Conservation (phyloP, 345 rosid species). For the Hibiscus trionum region DNA sequence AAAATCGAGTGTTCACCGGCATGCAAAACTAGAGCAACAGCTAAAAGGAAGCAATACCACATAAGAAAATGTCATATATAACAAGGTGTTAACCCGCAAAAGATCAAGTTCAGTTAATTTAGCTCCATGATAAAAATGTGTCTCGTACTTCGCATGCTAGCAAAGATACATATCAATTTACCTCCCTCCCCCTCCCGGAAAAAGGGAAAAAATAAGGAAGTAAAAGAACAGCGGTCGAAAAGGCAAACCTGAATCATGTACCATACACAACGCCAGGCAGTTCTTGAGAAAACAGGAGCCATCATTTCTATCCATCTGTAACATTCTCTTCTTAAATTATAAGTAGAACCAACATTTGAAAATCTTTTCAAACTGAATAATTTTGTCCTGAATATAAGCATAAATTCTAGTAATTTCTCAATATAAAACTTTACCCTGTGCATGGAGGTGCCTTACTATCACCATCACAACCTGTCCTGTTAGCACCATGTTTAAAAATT, state of each 20-base stretch:
- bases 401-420: not conserved
- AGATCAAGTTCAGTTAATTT: not conserved
- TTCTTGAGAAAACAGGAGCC: constrained; percentile 72
- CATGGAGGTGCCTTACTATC: constrained; percentile 56
- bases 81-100: not conserved
- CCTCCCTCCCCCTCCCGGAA: not conserved
- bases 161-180: too few relatives aligned
- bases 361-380: constrained; percentile 3
- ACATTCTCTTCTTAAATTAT: constrained; percentile 10
- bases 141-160: not conserved
- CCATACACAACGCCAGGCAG: constrained; percentile 73
- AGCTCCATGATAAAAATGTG: not conserved
- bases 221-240: not conserved
- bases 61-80: not conserved
- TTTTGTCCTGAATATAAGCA: not conserved
- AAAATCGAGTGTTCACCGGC: not conserved
- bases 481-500: constrained; percentile 35
- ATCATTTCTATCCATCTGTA: constrained; percentile 73
- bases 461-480: constrained; percentile 32
- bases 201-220: not conserved
- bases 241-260: constrained; percentile 57
- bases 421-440: constrained; percentile 41
- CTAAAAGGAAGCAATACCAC: not conserved
- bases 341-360: not conserved
- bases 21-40: not conserved